A percentile compares a stretch with the other conserved stretches of the same genome.
Conservation (phyloP, 768 basidiomycete species). For the Tulasnella calospora region DNA sequence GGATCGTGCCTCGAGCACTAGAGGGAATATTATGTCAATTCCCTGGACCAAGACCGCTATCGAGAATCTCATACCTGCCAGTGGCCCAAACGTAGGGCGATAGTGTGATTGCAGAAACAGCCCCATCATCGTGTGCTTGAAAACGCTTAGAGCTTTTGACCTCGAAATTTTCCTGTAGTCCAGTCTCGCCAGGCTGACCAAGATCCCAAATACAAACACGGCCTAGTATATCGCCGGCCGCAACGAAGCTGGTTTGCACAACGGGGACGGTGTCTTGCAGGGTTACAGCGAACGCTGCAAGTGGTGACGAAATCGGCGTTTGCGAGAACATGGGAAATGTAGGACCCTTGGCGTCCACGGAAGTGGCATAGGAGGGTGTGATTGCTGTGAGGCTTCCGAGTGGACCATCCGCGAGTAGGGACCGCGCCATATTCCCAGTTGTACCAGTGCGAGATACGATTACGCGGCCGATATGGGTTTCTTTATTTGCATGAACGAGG, state of each 20-base stretch:
- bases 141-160: conserved; percentile 42
- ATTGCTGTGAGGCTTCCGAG: conserved; percentile 51
- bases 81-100: conserved; percentile 56
- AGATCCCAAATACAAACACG: conserved; percentile 25
- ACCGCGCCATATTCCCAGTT: conserved; percentile 35
- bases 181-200: not conserved
- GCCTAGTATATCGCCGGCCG: conserved; percentile 50
- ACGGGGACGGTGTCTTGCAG: conserved; percentile 30
- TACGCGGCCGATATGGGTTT: conserved; percentile 52
- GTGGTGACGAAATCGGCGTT: conserved; percentile 19
- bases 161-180: not conserved
- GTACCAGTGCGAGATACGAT: not conserved
- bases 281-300: conserved; percentile 3
- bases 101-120: conserved; percentile 61
- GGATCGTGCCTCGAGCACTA: conserved; percentile 54
- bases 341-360: not conserved
- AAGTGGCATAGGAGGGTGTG: conserved; percentile 44
- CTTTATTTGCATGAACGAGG: conserved; percentile 50
- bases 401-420: conserved; percentile 49
- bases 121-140: conserved; percentile 60
- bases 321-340: not conserved
- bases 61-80: conserved; percentile 38
- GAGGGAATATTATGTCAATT: not conserved
- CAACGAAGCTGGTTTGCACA: conserved; percentile 47
- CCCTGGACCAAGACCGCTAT: not conserved